phyloP scores from a whole-genome alignment of 140 eudicot species.

The Flaveria floridana region DNA sequence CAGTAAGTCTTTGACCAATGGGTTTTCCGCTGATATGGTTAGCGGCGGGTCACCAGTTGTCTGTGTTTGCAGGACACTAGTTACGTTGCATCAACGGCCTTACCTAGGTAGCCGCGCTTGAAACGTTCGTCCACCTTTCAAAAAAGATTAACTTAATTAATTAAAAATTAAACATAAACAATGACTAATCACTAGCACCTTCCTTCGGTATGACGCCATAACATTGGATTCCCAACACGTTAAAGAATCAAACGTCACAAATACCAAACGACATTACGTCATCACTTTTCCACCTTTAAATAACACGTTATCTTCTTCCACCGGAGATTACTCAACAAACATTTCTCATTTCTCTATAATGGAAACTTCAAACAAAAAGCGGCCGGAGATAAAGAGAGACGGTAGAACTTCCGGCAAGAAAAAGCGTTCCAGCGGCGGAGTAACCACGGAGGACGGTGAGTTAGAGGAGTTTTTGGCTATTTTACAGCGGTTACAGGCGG shows the following conservation, averaged over 20 bases:
- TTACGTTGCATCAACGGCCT: too few species aligned
- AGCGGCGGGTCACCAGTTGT: too few species aligned
- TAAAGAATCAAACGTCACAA: background rate
- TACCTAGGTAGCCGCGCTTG: too few species aligned
- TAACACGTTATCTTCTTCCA: background rate
- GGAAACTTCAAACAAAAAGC: slow-evolving; percentile 37
- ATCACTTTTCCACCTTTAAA: background rate
- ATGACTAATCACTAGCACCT: too few species aligned
- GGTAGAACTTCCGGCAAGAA: slow-evolving; percentile 32
- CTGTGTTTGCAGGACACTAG: too few species aligned
- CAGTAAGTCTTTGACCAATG: too few species aligned
- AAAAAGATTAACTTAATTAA: too few species aligned
- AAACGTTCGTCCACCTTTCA: too few species aligned
- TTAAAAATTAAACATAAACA: too few species aligned
- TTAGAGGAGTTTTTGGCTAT: slow-evolving; percentile 56
- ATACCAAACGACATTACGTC: background rate
- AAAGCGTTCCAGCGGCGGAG: slow-evolving; percentile 23
- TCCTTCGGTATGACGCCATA: background rate
- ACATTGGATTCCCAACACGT: background rate
- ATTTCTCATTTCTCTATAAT: background rate
- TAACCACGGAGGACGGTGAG: slow-evolving; percentile 43
- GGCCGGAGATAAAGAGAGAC: slow-evolving; percentile 23
- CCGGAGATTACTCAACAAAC: background rate
- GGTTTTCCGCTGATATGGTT: too few species aligned
- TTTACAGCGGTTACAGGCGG: slow-evolving; percentile 41